These are phyloP conservation scores for Penicillium canariense DNA, from an alignment of 495 filamentous ascomycete species.

Conservation along the genomic window DNA sequence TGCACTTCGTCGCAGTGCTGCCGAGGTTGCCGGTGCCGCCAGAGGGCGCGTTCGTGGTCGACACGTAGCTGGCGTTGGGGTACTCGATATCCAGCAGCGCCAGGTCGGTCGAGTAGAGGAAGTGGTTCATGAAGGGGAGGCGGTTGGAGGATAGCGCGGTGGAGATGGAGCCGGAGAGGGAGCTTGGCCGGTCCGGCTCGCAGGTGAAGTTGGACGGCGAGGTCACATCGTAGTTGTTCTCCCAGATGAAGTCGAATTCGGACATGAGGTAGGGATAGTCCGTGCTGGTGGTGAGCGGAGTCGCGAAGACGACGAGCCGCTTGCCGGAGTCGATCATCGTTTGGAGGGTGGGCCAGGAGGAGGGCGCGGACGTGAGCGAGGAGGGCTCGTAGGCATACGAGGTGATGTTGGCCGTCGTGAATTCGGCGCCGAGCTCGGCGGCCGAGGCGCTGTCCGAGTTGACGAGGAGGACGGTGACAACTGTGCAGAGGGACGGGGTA, in stretches of 20 bases:
- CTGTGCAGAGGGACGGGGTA: constrained; percentile 24
- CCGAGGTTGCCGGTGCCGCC: constrained; percentile 59
- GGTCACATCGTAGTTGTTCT: constrained; percentile 70
- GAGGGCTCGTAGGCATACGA: constrained; percentile 59
- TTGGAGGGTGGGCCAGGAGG: constrained; percentile 67
- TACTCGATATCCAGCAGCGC: constrained; percentile 50
- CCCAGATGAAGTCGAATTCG: constrained; percentile 74
- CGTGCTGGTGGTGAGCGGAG: constrained; percentile 47
- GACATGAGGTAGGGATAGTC: constrained; percentile 65
- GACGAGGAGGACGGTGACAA: constrained; percentile 72
- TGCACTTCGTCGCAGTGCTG: constrained; percentile 54
- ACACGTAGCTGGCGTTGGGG: constrained; percentile 58
- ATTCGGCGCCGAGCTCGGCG: constrained; percentile 54
- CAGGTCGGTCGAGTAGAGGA: constrained; percentile 53
- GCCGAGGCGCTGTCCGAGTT: constrained; percentile 63
- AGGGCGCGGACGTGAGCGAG: constrained; percentile 39
- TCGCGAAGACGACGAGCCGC: constrained; percentile 65
- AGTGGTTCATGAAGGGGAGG: constrained; percentile 71
- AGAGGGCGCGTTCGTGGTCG: constrained; percentile 56
- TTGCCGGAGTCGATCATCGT: constrained; percentile 61
- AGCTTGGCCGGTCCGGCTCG: constrained; percentile 58
- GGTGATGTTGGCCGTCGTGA: constrained; percentile 56
- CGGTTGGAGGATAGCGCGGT: constrained; percentile 47
- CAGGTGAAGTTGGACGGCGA: constrained; percentile 64
- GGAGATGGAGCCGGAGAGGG: constrained; percentile 34